A percentile compares a stretch with the other conserved stretches of the same genome.
These are phyloP conservation scores for Aristolochia fimbriata DNA, from an alignment of 164 flowering plant genomes.

Conservation along the genomic window DNA sequence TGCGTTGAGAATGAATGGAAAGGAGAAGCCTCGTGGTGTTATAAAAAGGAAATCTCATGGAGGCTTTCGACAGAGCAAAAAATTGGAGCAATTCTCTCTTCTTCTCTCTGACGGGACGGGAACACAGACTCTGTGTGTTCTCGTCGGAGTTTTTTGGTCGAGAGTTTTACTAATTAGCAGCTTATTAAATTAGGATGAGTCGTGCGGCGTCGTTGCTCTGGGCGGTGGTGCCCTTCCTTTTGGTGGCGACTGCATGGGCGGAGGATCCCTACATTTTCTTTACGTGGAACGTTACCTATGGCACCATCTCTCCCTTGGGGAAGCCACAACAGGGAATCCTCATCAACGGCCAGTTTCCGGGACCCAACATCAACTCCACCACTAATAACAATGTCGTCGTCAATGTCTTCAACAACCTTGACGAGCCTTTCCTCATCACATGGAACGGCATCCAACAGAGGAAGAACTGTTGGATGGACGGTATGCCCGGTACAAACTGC, in stretches of 20 bases:
- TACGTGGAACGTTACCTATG: conserved; percentile 31
- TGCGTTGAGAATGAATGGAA: neutral
- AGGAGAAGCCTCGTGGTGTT: too few relatives aligned
- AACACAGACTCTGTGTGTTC: too few relatives aligned
- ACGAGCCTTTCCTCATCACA: conserved; percentile 41
- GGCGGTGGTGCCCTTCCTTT: conserved; percentile 3
- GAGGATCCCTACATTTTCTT: conserved; percentile 34
- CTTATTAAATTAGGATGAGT: too few relatives aligned
- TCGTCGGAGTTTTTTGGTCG: too few relatives aligned
- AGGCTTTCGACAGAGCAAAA: too few relatives aligned
- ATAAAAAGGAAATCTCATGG: too few relatives aligned
- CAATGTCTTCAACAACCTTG: conserved; percentile 46
- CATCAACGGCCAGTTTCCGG: conserved; percentile 48
- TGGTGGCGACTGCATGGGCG: conserved; percentile 8
- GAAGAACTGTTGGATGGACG: conserved; percentile 58
- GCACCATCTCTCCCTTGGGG: conserved; percentile 32
- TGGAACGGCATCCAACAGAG: conserved; percentile 43
- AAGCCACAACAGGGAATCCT: conserved; percentile 36
- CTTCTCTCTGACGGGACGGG: too few relatives aligned
- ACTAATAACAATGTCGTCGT: conserved; percentile 47
- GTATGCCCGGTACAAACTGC: conserved; percentile 29
- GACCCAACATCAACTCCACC: conserved; percentile 47
- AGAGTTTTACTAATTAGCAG: too few relatives aligned
- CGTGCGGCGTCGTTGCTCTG: neutral
- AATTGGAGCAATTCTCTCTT: too few relatives aligned